Base-by-base conservation (phyloP, 306 rosid genomes). In the Pueraria montana region DNA sequence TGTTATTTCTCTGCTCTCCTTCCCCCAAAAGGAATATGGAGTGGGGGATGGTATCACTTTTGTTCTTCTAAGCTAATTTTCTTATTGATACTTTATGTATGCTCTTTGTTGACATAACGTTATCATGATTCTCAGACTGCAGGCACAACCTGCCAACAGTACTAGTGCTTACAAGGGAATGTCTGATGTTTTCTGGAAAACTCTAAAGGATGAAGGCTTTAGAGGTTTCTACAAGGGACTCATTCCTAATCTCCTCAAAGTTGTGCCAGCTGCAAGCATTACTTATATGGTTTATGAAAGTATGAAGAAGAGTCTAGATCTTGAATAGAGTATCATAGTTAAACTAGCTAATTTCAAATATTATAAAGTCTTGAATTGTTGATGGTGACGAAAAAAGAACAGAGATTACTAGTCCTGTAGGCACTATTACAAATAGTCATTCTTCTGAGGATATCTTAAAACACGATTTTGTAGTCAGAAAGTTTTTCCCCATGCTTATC, bases 181-280 rank as follows among this genome's bases (percentile, higher is more conserved):
- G 91, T 83, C 87, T 73, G 89, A 88, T 80, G 91, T 82, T 46
- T 88, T 88, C 58, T 74, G 87, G 91, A 88, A 45, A 86, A 88
- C 89, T 62, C 77, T 88, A 5, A 50, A 81, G 83, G 79, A 77
- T 30, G 91, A 88, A 77, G 86, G 89, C 34, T 50, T 83, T 5
- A 59, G 83, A 77, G 91, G 91, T 42, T 88, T 86, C 89, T 88
- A 88, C 55, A 88, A 86, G 75, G 91, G 91, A 34, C 91, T 88
- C 52, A 45, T 88, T 83, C 91, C 91, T 26, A 88, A 88, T 83
- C 91, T 88, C 73, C 89, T 88, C 66, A 88, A 88, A 88, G 91
- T 88, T 73, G 91, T 88, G 74, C 91, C 91, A 34, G 87, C 91
- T 83, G 91, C 91, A 42, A 86, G 91, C 83, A 88, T 88, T 77